Evolutionary conservation across 768 basidiomycete species (phyloP), one percentile per base, ranked within the genome.

Genomic region (Lactifluus piperatus): DNA sequence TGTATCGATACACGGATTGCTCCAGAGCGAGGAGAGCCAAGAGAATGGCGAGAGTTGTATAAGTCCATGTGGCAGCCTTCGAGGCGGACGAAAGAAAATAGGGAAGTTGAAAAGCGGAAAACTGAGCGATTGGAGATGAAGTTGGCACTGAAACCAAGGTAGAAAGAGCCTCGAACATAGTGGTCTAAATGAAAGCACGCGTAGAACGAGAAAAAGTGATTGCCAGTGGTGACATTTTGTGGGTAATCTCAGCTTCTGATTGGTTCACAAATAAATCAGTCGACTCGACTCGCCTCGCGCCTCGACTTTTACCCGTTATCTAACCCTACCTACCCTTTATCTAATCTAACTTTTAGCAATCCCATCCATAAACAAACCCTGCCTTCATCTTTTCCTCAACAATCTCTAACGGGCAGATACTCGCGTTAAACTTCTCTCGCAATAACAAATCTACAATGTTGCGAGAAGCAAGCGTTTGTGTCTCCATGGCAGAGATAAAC

Each of bases 401-500:
- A 1, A 3, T 18, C 5, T 54, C 34, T 18, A 32, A 10, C 4
- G 76, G 70, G 68, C 91, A 94, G 37, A 93, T 77, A n/a, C 84
- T 78, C 0, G 81, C 74, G 36, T 78, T 73, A 70, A 88, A 93
- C 66, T 85, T 79, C 32, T 92, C 87, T 34, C 81, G 77, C 22
- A 94, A 73, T 20, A 93, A 76, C 26, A 90, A 73, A 65, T 92
- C 91, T 48, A 91, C 89, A 39, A 87, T 77, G 69, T 94, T 94
- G 32, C 91, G 82, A 0, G 89, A 82, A 0, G 90, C 79, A 32
- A 95, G 70, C 0, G 90, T 92, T 72, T 94, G 85, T 0, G 93
- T 94, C 71, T 97, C 94, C 94, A 97, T 97, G 6, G 91, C 92
- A 14, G 85, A 89, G 47, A 94, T 87, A 65, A 91, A 81, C 32